phyloP scores from a whole-genome alignment of 306 rosid genomes.

The Castanopsis chinensis region DNA sequence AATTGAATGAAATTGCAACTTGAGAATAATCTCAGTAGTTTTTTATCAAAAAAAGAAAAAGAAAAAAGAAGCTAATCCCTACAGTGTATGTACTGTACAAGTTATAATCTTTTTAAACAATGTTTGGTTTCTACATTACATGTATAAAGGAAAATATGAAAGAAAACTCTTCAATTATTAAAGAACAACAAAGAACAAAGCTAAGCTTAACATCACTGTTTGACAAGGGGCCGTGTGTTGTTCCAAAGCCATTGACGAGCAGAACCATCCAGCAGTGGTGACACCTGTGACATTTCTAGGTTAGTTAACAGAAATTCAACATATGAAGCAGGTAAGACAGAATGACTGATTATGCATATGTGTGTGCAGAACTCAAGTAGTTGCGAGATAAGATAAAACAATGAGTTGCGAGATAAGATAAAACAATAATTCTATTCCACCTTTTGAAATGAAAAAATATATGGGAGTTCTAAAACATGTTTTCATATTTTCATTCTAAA shows the following conservation, averaged over 20 bases:
- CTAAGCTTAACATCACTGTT: slow-evolving; percentile 10
- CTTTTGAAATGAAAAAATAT: neutral
- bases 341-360: neutral
- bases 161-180: neutral
- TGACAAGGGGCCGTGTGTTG: slow-evolving; percentile 64
- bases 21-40: too few relatives aligned
- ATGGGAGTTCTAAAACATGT: neutral
- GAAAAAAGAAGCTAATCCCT: neutral
- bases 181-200: neutral
- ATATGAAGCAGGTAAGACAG: neutral
- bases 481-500: too few relatives aligned
- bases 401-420: neutral
- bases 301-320: slow-evolving; percentile 12
- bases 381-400: neutral
- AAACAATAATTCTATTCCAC: neutral
- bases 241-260: slow-evolving; percentile 85
- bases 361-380: neutral
- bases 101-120: neutral
- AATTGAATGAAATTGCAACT: neutral
- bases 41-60: neutral
- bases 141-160: neutral
- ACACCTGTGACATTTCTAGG: slow-evolving; percentile 52
- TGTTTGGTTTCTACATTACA: neutral
- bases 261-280: slow-evolving; percentile 74
- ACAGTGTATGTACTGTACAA: neutral